These are phyloP conservation scores for Pichia sp. DNA, from an alignment of 1,139 yeast genomes.

Conservation along the genomic window DNA sequence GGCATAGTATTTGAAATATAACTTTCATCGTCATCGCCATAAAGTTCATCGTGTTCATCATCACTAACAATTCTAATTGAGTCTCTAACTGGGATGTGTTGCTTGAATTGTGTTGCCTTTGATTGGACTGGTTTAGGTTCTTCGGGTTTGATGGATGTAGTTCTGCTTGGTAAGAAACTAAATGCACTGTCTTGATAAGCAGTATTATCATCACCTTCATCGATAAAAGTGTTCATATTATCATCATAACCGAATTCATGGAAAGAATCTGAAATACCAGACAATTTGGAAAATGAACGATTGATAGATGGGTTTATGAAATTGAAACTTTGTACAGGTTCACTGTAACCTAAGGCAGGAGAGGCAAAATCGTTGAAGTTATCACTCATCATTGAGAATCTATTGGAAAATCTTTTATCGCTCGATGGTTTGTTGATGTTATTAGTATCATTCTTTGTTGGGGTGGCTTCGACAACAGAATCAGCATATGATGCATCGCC, in stretches of 20 bases:
- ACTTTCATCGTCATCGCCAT: conserved; percentile 8
- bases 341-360: conserved; percentile 27
- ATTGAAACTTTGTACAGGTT: conserved; percentile 25
- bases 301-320: conserved; percentile 21
- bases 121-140: neutral
- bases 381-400: conserved; percentile 17
- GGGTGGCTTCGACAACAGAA: neutral
- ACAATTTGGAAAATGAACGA: conserved; percentile 13
- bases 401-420: conserved; percentile 10
- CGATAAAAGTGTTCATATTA: too few relatives aligned
- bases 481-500: neutral
- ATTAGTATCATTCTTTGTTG: neutral
- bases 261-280: conserved; percentile 18
- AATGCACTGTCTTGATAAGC: conserved; percentile 10
- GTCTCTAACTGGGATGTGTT: conserved; percentile 12
- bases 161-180: conserved; percentile 19
- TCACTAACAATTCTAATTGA: conserved; percentile 28
- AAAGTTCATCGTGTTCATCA: conserved; percentile 14
- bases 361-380: conserved; percentile 17
- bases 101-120: conserved; percentile 9
- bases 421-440: neutral
- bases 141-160: neutral
- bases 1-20: conserved; percentile 9
- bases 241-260: conserved; percentile 30
- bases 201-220: too few relatives aligned